Evolutionary conservation across 1,284 basidiomycete species (phyloP), one percentile per base, ranked within the genome.

Genomic region (Paramarasmius palmivorus): DNA sequence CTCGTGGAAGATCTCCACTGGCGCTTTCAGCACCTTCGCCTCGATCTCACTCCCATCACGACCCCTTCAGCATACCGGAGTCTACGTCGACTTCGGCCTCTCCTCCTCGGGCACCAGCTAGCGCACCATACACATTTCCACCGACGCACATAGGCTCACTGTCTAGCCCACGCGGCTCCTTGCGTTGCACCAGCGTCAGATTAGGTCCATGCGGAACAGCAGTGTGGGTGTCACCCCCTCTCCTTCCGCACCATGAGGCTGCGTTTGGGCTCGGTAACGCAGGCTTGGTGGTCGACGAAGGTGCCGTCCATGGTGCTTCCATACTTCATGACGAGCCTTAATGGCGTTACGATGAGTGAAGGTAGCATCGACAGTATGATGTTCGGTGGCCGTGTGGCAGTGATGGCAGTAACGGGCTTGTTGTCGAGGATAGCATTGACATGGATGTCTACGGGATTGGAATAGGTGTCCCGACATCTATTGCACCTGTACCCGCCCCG

Each of bases 141-240:
- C 73, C 75, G 1, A 52, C 64, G 17, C 70, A 72, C 25, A 64
- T 68, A 0, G 59, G 70, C 20, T 65, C 65, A 34, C 67, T 77
- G 10, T 61, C 66, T 4, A 73, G 77, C 14, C 63, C 67, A 3
- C 76, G 72, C 14, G 84, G 83, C 15, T 71, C 77, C 14, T 69
- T 84, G 8, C 74, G 76, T 29, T 84, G 81, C 57, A 72, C 73
- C 2, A 69, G 75, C 52, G 72, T 86, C 55, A 62, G 75, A 12
- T 70, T 85, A 20, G 83, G 83, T 1, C 63, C 66, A 9, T 68
- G 74, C 50, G 80, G 82, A 3, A 83, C 83, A 0, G 82, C 82
- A 2, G 66, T 79, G 4, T 86, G 83, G 83, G 74, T 85, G 20
- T 76, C 38, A 72, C 79, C 53, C 68, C 70, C 41, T 68, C 73